phyloP scores from a whole-genome alignment of 352 stramenopile genomes.

The Thraustochytrium striatum region DNA sequence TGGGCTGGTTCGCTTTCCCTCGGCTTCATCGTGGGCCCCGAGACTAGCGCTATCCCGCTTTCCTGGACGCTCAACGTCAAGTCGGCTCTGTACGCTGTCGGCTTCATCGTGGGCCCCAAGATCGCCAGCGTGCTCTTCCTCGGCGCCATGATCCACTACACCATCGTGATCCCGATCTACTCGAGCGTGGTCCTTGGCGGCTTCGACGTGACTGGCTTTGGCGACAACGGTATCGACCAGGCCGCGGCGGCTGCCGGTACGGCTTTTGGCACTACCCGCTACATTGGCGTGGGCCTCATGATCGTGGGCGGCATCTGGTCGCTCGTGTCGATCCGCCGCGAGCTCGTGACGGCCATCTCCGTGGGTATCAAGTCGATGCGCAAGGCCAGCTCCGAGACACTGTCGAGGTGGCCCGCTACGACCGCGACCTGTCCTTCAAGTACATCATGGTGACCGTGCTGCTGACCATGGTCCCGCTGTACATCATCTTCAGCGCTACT shows the following conservation, averaged over 20 bases:
- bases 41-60: too few relatives aligned
- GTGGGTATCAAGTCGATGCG: conserved; percentile 27
- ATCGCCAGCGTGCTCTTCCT: conserved; percentile 36
- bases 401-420: neutral
- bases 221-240: conserved; percentile 41
- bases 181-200: neutral
- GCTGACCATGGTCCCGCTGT: conserved; percentile 16
- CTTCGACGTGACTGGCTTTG: neutral
- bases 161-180: conserved; percentile 46
- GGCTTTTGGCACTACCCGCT: conserved; percentile 27
- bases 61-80: conserved; percentile 46
- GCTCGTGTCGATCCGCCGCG: conserved; percentile 26
- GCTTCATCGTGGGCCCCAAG: conserved; percentile 47
- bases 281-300: conserved; percentile 47
- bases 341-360: neutral
- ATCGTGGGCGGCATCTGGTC: conserved; percentile 46
- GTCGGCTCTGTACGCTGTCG: conserved; percentile 42
- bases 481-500: conserved; percentile 24
- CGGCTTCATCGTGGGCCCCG: conserved; percentile 45
- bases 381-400: neutral
- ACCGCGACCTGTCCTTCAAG: conserved; percentile 47
- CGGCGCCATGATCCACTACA: conserved; percentile 38
- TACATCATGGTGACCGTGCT: conserved; percentile 4
- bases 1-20: conserved; percentile 29
- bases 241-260: neutral